These are phyloP conservation scores for Trametes meyenii DNA, from an alignment of 768 basidiomycete species.

Conservation along the genomic window DNA sequence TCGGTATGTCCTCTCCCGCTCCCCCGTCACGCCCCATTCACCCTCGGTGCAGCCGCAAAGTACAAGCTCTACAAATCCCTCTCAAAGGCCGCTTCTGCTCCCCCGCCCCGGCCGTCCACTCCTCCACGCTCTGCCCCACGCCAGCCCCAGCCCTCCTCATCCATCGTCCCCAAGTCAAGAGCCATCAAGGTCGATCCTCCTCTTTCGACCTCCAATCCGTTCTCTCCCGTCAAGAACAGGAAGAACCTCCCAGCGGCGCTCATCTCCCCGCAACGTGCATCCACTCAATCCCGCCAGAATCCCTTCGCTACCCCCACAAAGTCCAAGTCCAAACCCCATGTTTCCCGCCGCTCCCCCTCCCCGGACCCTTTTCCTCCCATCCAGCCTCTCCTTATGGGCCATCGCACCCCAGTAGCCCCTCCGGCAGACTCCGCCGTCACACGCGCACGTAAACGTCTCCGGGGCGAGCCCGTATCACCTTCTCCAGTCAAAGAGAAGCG, in stretches of 20 bases:
- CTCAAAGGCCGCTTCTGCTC: conserved; percentile 45
- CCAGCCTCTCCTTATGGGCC: conserved; percentile 27
- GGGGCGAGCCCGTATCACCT: conserved; percentile 83
- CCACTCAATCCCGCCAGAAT: conserved; percentile 38
- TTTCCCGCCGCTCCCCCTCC: conserved; percentile 34
- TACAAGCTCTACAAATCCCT: conserved; percentile 84
- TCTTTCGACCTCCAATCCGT: conserved; percentile 68
- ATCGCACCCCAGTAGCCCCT: conserved; percentile 17
- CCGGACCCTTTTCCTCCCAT: conserved; percentile 47
- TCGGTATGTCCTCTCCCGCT: conserved; percentile 52
- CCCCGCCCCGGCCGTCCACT: conserved; percentile 42
- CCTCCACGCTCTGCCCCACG: conserved; percentile 36
- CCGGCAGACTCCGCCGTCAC: conserved; percentile 49
- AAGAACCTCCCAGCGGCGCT: conserved; percentile 39
- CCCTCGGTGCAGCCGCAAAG: conserved; percentile 59
- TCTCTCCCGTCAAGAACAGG: conserved; percentile 75
- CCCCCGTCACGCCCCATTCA: conserved; percentile 19
- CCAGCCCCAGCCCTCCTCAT: conserved; percentile 37
- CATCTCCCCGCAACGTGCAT: conserved; percentile 22
- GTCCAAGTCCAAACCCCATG: conserved; percentile 27
- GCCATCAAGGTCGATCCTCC: conserved; percentile 53
- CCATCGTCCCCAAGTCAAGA: conserved; percentile 54
- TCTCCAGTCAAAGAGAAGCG: conserved; percentile 81
- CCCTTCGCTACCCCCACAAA: conserved; percentile 50
- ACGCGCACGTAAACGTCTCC: conserved; percentile 77